phyloP scores from a whole-genome alignment of 2,329 filamentous ascomycete species.

The Botryotinia narcissicola region DNA sequence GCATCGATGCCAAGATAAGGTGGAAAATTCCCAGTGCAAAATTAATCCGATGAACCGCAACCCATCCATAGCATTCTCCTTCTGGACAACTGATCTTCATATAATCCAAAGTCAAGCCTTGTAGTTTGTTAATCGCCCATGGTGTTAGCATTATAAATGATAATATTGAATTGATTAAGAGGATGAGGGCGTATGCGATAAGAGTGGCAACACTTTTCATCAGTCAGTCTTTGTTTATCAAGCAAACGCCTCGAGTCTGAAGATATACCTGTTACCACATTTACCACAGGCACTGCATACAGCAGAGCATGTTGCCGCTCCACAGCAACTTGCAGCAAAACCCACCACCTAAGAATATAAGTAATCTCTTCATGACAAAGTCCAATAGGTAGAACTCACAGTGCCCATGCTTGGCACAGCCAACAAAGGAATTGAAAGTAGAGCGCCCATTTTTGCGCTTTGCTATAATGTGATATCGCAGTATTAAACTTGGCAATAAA shows the following conservation, averaged over 20 bases:
- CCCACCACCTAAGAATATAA: slow-evolving; percentile 60
- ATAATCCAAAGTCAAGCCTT: slow-evolving; percentile 90
- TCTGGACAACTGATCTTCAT: slow-evolving; percentile 92
- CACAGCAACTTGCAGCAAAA: slow-evolving; percentile 86
- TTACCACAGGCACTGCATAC: slow-evolving; percentile 95
- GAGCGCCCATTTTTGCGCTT: slow-evolving; percentile 70
- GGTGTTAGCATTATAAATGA: slow-evolving; percentile 99
- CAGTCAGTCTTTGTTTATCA: slow-evolving; percentile 19
- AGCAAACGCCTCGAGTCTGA: not conserved
- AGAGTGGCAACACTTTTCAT: slow-evolving; percentile 80
- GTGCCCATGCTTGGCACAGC: slow-evolving; percentile 83
- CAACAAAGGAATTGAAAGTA: slow-evolving; percentile 85
- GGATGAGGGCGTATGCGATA: slow-evolving; percentile 91
- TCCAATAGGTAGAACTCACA: slow-evolving; percentile 56
- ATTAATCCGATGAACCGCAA: slow-evolving; percentile 96
- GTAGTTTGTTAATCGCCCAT: slow-evolving; percentile 95
- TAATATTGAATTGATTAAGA: slow-evolving; percentile 93
- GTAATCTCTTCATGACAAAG: slow-evolving; percentile 24
- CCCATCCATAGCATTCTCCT: slow-evolving; percentile 90
- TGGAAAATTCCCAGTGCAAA: slow-evolving; percentile 96
- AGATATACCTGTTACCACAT: slow-evolving; percentile 81
- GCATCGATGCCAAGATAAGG: slow-evolving; percentile 75
- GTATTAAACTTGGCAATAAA: not conserved
- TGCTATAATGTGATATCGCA: not conserved
- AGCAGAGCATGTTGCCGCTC: slow-evolving; percentile 92